Conservation (phyloP, 306 rosid genomes). For the Sechiopsis laciniata region DNA sequence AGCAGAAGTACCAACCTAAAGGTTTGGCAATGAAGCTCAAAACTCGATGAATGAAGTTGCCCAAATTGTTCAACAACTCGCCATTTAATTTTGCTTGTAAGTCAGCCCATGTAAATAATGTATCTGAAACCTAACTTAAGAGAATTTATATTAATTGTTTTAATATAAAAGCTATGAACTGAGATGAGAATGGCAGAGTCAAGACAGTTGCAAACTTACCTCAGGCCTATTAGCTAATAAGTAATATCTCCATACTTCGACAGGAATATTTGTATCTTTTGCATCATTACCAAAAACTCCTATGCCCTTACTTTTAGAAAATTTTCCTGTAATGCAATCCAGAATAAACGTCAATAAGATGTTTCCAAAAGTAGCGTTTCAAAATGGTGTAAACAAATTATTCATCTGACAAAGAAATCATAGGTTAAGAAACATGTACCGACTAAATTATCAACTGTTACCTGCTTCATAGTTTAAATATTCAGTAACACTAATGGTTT, state of each 20-base stretch:
- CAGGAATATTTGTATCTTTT: conserved; percentile 86
- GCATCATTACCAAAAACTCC: conserved; percentile 96
- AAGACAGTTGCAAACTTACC: conserved; percentile 39
- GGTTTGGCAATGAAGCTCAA: conserved; percentile 95
- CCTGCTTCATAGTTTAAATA: conserved; percentile 95
- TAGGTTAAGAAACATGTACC: neutral
- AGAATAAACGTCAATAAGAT: neutral
- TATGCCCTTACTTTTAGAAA: conserved; percentile 87
- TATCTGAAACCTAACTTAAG: conserved; percentile 66
- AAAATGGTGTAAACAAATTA: neutral
- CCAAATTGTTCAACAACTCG: conserved; percentile 86
- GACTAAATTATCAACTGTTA: conserved; percentile 19
- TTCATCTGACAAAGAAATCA: neutral
- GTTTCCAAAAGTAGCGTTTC: neutral
- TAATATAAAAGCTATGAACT: neutral
- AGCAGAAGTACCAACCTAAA: conserved; percentile 54
- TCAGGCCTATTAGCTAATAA: conserved; percentile 91
- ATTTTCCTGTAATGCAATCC: conserved; percentile 52
- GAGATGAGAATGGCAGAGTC: conserved; percentile 13
- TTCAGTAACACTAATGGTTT: conserved; percentile 95
- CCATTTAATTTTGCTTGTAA: conserved; percentile 86
- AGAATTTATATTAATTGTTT: neutral
- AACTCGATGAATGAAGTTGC: conserved; percentile 83
- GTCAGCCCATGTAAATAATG: conserved; percentile 84
- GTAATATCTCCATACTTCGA: conserved; percentile 98